Evolutionary conservation across 2,329 filamentous ascomycete species (phyloP).

Genomic region (Claviceps paspali): DNA sequence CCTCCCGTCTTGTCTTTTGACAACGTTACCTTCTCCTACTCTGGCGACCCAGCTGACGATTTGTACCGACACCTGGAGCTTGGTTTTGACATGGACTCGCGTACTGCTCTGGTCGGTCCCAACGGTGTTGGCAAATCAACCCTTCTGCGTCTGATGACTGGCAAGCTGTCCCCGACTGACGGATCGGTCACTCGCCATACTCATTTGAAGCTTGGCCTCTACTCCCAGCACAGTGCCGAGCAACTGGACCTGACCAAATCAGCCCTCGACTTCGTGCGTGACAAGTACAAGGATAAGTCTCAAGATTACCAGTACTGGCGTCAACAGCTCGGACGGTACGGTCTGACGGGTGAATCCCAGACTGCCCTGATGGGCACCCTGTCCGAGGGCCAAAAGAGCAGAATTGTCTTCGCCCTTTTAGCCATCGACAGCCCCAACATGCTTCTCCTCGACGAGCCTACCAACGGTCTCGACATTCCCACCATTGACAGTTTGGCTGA

Average conservation of each 20-base stretch:
- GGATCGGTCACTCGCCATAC: slow-evolving; percentile 84
- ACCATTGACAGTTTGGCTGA: slow-evolving; percentile 96
- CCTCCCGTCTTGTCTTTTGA: slow-evolving; percentile 94
- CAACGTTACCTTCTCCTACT: slow-evolving; percentile 96
- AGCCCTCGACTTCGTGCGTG: slow-evolving; percentile 89
- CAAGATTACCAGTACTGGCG: slow-evolving; percentile 99
- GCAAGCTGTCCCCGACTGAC: slow-evolving; percentile 71
- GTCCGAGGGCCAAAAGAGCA: slow-evolving; percentile 92
- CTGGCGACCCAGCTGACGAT: slow-evolving; percentile 74
- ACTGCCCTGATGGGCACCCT: slow-evolving; percentile 96
- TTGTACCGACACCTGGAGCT: slow-evolving; percentile 94
- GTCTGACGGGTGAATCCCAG: slow-evolving; percentile 82
- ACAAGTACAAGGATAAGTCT: slow-evolving; percentile 77
- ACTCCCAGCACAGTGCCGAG: slow-evolving; percentile 96
- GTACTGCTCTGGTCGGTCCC: slow-evolving; percentile 89
- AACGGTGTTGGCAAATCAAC: slow-evolving; percentile 99
- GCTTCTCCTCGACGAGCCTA: slow-evolving; percentile 94
- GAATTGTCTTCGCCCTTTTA: slow-evolving; percentile 93
- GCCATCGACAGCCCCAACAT: slow-evolving; percentile 96
- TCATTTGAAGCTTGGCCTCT: slow-evolving; percentile 94
- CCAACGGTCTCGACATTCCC: slow-evolving; percentile 97
- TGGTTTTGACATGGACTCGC: slow-evolving; percentile 98
- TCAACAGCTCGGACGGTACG: slow-evolving; percentile 90
- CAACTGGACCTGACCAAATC: slow-evolving; percentile 98
- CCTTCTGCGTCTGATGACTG: slow-evolving; percentile 88